Conservation (phyloP, 2,329 filamentous ascomycete genomes). For the Sarocladiaceae sp. region DNA sequence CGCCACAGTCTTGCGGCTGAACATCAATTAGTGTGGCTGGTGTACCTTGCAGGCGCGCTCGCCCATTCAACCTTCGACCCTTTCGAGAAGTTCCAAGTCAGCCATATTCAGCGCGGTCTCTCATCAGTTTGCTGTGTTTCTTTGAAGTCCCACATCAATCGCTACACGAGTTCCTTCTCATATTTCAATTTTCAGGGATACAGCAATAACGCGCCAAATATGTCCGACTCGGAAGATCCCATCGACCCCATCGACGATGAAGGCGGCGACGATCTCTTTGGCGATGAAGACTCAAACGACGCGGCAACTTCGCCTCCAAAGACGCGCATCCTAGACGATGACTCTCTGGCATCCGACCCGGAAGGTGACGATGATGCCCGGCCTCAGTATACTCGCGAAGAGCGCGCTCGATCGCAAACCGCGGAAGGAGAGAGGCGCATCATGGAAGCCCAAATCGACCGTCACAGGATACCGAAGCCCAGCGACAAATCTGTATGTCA, state of each 20-base stretch:
- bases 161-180: neutral
- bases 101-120: neutral
- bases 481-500: constrained; percentile 40
- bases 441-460: constrained; percentile 60
- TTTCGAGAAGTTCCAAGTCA: neutral
- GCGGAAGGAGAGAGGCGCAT: constrained; percentile 34
- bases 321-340: constrained; percentile 60
- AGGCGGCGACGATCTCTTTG: constrained; percentile 59
- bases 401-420: neutral
- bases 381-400: neutral
- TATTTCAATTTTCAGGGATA: neutral
- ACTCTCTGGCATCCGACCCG: constrained; percentile 50
- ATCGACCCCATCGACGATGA: constrained; percentile 47
- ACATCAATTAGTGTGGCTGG: neutral
- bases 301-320: constrained; percentile 45
- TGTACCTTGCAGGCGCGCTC: neutral
- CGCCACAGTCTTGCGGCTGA: neutral
- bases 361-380: constrained; percentile 38
- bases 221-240: constrained; percentile 55
- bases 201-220: constrained; percentile 24
- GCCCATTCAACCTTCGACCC: constrained; percentile 1
- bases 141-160: no score
- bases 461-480: constrained; percentile 67
- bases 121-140: neutral
- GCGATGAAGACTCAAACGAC: constrained; percentile 55